A percentile compares a stretch with the other conserved stretches of the same genome.
These are phyloP conservation scores for Angophora floribunda DNA, from an alignment of 345 rosid species.

Conservation along the genomic window DNA sequence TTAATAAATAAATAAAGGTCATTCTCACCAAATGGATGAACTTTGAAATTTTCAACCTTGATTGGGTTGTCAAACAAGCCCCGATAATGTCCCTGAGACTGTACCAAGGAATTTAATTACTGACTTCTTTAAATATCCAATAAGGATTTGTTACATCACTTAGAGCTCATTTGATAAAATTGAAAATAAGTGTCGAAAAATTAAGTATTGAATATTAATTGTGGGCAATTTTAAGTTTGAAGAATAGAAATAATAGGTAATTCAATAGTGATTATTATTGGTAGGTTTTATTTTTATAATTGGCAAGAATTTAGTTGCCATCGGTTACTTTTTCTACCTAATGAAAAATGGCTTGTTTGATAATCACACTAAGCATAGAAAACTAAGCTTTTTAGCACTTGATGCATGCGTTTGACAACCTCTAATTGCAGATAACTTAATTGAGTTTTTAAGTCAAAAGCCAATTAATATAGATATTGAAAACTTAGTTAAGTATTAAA, in stretches of 20 bases:
- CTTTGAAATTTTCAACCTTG: background rate
- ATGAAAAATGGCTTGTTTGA: background rate
- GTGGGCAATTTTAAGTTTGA: background rate
- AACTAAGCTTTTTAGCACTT: background rate
- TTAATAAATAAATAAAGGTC: background rate
- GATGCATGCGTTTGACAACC: background rate
- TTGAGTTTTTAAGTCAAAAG: background rate
- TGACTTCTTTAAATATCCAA: background rate
- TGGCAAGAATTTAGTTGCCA: background rate
- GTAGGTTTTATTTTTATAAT: background rate
- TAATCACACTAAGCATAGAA: background rate
- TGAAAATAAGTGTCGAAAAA: background rate
- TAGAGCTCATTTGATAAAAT: background rate
- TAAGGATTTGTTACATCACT: background rate
- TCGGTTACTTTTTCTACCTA: background rate
- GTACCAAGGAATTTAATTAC: background rate
- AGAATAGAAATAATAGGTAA: background rate
- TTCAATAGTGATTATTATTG: background rate
- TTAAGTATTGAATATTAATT: background rate
- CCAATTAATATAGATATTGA: background rate
- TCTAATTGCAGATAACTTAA: background rate
- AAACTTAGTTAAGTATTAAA: background rate
- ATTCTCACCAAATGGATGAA: background rate
- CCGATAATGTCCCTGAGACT: background rate
- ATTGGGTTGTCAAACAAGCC: background rate